These are phyloP conservation scores for Heliamphora exappendiculata DNA, from an alignment of 148 eudicot species.

Conservation along the genomic window DNA sequence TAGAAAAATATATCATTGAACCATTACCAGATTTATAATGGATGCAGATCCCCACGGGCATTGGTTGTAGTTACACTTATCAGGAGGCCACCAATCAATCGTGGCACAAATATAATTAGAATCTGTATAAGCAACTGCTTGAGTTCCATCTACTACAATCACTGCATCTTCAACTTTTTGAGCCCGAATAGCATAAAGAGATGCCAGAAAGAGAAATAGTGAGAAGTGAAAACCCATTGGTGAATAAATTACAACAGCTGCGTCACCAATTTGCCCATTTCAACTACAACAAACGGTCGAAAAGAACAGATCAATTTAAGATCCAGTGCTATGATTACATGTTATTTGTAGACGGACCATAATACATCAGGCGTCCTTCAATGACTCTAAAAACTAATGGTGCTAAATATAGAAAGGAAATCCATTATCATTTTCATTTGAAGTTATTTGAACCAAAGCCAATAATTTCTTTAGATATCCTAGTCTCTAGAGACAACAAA, in stretches of 20 bases:
- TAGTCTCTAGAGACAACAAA: background rate
- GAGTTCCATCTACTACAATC: slow-evolving; percentile 48
- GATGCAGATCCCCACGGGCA: slow-evolving; percentile 91
- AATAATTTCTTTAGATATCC: background rate
- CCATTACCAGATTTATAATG: slow-evolving; percentile 59
- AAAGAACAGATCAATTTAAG: background rate
- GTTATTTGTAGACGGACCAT: background rate
- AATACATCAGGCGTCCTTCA: background rate
- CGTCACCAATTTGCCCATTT: background rate
- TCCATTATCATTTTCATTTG: background rate
- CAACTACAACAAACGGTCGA: slow-evolving; percentile 5
- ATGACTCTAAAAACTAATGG: too few relatives aligned
- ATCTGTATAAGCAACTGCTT: slow-evolving; percentile 52
- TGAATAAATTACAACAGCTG: slow-evolving; percentile 10
- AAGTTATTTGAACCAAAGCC: background rate
- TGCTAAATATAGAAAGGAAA: background rate
- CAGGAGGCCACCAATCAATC: slow-evolving; percentile 95
- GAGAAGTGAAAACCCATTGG: slow-evolving; percentile 28
- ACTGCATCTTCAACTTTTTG: slow-evolving; percentile 34
- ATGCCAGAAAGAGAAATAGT: slow-evolving; percentile 35
- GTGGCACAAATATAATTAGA: slow-evolving; percentile 76
- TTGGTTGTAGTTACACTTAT: slow-evolving; percentile 65
- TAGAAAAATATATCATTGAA: background rate
- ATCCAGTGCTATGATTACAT: background rate
- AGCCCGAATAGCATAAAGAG: slow-evolving; percentile 41